A percentile compares a stretch with the other conserved stretches of the same genome.
phyloP scores from a whole-genome alignment of 2,329 filamentous ascomycete genomes.

The Aquanectria penicillioides region DNA sequence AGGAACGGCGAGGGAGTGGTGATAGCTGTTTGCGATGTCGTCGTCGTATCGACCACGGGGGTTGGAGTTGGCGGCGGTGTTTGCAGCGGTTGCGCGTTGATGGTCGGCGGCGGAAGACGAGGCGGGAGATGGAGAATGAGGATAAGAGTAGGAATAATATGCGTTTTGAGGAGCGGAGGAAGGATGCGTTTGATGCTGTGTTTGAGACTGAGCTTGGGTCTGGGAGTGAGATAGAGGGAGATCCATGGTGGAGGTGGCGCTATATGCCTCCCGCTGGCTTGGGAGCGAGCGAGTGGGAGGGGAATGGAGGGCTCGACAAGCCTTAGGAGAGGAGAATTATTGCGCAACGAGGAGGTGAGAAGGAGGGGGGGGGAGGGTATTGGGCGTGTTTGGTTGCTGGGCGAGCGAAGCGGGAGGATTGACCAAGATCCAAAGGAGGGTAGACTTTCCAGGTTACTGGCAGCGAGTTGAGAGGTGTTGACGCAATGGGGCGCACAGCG shows the following conservation, averaged over 20 bases:
- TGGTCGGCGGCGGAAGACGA: conserved; percentile 31
- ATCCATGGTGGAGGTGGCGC: conserved; percentile 47
- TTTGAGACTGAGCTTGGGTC: conserved; percentile 31
- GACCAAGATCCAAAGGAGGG: conserved; percentile 21
- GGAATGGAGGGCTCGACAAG: conserved; percentile 15
- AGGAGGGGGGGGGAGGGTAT: conserved; percentile 15
- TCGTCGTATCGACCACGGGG: conserved; percentile 33
- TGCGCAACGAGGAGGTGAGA: conserved; percentile 18
- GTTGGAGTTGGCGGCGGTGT: conserved; percentile 30
- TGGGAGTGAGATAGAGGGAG: conserved; percentile 35
- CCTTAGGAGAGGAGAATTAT: conserved; percentile 28
- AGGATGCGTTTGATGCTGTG: conserved; percentile 28
- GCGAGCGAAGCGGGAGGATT: conserved; percentile 15
- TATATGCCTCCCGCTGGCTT: conserved; percentile 36
- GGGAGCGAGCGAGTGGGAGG: conserved; percentile 25
- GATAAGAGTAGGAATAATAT: conserved; percentile 32
- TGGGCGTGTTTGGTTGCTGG: no score
- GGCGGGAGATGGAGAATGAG: conserved; percentile 33
- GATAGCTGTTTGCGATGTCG: conserved; percentile 21
- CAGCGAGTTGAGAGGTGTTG: conserved; percentile 39
- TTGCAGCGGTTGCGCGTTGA: conserved; percentile 28
- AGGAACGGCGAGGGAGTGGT: conserved; percentile 31
- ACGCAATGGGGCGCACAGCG: conserved; percentile 40
- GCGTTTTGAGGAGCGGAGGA: conserved; percentile 24
- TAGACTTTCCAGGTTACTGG: conserved; percentile 30